Evolutionary conservation across 1,284 basidiomycete genomes (phyloP).

Genomic region (Trichosporon ovoides): DNA sequence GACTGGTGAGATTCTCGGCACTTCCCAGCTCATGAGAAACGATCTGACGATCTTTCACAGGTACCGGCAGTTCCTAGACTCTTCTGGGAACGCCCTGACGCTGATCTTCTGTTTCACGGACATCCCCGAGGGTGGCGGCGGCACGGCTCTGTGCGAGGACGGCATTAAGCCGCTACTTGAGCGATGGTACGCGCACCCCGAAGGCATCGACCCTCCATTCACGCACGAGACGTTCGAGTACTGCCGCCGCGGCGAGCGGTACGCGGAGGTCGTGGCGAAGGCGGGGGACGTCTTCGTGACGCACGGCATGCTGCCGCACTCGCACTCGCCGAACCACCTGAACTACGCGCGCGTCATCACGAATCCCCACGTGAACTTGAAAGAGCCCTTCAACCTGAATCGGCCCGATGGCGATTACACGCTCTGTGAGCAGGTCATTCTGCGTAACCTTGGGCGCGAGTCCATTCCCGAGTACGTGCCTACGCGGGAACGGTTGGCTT

Average conservation of each 20-base stretch:
- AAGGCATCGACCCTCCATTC: slow-evolving; percentile 32
- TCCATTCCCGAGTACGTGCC: slow-evolving; percentile 31
- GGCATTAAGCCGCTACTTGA: slow-evolving; percentile 24
- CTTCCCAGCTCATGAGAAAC: too few relatives aligned
- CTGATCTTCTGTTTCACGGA: slow-evolving; percentile 35
- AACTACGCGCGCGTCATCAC: slow-evolving; percentile 34
- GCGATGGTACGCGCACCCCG: slow-evolving; percentile 26
- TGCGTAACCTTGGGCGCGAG: slow-evolving; percentile 25
- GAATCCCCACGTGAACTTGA: slow-evolving; percentile 34
- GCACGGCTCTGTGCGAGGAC: slow-evolving; percentile 28
- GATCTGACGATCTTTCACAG: slow-evolving; percentile 1
- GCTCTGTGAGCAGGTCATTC: slow-evolving; percentile 36
- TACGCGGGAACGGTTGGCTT: slow-evolving; percentile 21
- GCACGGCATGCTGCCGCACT: slow-evolving; percentile 33
- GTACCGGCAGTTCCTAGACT: slow-evolving; percentile 36
- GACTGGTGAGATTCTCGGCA: slow-evolving; percentile 29
- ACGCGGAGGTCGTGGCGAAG: slow-evolving; percentile 23
- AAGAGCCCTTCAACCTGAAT: slow-evolving; percentile 32
- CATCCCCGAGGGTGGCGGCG: slow-evolving; percentile 25
- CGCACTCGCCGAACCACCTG: slow-evolving; percentile 28
- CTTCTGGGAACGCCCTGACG: slow-evolving; percentile 30
- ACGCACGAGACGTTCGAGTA: slow-evolving; percentile 14
- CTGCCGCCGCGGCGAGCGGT: slow-evolving; percentile 16
- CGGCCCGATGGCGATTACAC: slow-evolving; percentile 31
- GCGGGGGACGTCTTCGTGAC: slow-evolving; percentile 32